These are phyloP conservation scores for Oryza officinalis DNA, from an alignment of 176 grass and related monocot species.

Conservation along the genomic window DNA sequence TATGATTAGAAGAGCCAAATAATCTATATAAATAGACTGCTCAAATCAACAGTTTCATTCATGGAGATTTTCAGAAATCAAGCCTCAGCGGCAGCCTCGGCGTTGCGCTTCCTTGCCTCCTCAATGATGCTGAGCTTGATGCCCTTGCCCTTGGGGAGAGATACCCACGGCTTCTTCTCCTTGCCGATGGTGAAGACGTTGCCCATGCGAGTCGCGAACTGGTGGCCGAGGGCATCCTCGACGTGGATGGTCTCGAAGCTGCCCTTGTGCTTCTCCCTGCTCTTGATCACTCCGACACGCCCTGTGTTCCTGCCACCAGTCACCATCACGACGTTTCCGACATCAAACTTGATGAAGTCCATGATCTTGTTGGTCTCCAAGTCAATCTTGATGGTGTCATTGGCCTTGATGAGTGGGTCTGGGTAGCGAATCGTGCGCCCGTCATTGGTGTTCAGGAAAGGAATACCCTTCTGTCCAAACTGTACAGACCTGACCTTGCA, in stretches of 20 bases:
- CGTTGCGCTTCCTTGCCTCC: conserved; percentile 36
- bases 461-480: conserved; percentile 44
- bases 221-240: conserved; percentile 27
- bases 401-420: conserved; percentile 45
- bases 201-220: conserved; percentile 38
- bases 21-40: background rate
- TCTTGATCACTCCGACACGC: conserved; percentile 48
- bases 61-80: background rate
- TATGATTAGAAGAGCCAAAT: background rate
- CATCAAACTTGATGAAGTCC: conserved; percentile 51
- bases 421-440: conserved; percentile 43
- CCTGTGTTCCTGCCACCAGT: conserved; percentile 42
- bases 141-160: conserved; percentile 37
- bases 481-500: conserved; percentile 44
- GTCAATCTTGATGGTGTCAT: conserved; percentile 48
- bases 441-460: conserved; percentile 38
- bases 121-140: conserved; percentile 44
- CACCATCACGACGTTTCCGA: conserved; percentile 45
- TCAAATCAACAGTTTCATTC: background rate
- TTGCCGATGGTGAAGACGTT: conserved; percentile 47
- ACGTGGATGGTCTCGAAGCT: conserved; percentile 41
- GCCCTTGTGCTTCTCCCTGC: conserved; percentile 49
- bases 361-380: conserved; percentile 36
- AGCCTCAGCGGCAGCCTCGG: background rate
- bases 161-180: conserved; percentile 38